Conservation (phyloP, 225 moss, liverwort and hornwort genomes). For the Polytrichum formosum region DNA sequence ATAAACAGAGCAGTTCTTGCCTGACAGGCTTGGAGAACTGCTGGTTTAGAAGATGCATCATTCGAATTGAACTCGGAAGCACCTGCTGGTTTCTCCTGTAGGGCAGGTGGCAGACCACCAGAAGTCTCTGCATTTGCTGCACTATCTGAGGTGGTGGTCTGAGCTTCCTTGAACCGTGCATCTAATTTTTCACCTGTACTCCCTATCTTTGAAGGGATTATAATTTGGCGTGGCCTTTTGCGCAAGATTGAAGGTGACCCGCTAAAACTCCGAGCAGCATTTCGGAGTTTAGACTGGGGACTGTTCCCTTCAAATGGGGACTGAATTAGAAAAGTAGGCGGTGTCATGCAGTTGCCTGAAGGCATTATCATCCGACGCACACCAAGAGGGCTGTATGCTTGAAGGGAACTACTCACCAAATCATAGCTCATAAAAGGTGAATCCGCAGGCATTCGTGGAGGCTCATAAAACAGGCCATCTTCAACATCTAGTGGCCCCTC, state of each 20-base stretch:
- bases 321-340: constrained; percentile 49
- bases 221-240: constrained; percentile 74
- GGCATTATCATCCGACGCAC: constrained; percentile 97
- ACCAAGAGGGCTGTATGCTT: constrained; percentile 96
- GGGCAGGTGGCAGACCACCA: constrained; percentile 7
- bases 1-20: constrained; percentile 70
- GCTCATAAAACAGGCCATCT: constrained; percentile 72
- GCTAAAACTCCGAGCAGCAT: constrained; percentile 85
- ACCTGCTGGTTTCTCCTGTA: constrained; percentile 31
- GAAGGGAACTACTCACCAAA: constrained; percentile 69
- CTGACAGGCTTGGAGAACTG: constrained; percentile 47
- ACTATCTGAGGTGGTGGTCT: constrained; percentile 14
- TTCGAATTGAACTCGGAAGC: constrained; percentile 12
- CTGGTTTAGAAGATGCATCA: constrained; percentile 39
- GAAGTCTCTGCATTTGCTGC: constrained; percentile 21
- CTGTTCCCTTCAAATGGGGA: constrained; percentile 78
- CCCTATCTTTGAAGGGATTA: constrained; percentile 27
- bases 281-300: constrained; percentile 86
- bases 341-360: constrained; percentile 67
- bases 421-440: constrained; percentile 89
- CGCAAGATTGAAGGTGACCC: constrained; percentile 95
- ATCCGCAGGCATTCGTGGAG: constrained; percentile 56
- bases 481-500: constrained; percentile 18
- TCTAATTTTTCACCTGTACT: constrained; percentile 46
- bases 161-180: constrained; percentile 46